phyloP scores from a whole-genome alignment of 495 filamentous ascomycete genomes.

The Penicillium tannophilum region DNA sequence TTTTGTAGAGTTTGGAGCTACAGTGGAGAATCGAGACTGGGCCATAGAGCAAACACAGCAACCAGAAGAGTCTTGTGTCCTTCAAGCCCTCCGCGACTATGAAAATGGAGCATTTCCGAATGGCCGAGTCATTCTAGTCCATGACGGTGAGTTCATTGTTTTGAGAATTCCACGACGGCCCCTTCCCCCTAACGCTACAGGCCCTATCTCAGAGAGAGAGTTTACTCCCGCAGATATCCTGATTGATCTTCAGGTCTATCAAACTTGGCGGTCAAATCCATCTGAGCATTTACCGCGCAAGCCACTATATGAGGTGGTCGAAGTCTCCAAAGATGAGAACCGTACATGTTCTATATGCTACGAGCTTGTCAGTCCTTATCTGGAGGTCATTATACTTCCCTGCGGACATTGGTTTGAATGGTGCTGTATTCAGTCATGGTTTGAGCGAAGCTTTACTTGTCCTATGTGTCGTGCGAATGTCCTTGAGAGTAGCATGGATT shows the following conservation, averaged over 20 bases:
- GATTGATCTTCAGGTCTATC: background rate
- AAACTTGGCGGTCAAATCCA: background rate
- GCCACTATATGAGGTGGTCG: background rate
- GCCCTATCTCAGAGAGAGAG: background rate
- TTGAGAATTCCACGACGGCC: background rate
- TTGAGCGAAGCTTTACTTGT: background rate
- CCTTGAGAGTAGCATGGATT: background rate
- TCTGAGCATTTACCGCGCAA: background rate
- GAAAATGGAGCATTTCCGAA: background rate
- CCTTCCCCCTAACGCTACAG: background rate
- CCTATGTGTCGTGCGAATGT: background rate
- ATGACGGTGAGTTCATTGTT: background rate
- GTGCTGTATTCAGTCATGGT: background rate
- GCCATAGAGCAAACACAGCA: background rate
- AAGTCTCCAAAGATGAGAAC: background rate
- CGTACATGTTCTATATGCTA: background rate
- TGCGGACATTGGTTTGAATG: background rate
- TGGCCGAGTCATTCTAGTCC: background rate
- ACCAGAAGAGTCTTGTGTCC: background rate
- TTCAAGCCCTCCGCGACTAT: background rate
- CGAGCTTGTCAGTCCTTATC: background rate
- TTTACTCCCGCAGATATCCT: background rate
- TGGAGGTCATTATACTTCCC: background rate
- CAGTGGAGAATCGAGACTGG: background rate
- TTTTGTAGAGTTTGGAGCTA: background rate